phyloP scores from a whole-genome alignment of 1,284 basidiomycete genomes.

The Ceratobasidium sp. region DNA sequence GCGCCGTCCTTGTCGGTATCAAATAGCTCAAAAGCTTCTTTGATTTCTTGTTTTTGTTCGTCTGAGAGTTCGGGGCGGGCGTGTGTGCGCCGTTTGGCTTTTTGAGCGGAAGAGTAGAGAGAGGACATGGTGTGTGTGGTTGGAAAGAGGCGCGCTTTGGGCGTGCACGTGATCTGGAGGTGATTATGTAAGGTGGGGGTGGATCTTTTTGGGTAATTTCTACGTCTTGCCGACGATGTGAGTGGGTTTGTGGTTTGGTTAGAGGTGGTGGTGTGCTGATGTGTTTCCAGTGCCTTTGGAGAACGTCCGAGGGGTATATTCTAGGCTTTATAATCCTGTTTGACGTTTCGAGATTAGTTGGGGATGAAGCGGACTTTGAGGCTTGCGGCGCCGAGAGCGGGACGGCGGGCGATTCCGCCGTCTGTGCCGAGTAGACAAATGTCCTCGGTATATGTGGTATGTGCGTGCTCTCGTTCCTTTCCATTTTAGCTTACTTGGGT shows the following conservation, averaged over 20 bases:
- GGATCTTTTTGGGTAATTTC: not conserved
- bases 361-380: conserved; percentile 36
- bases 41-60: conserved; percentile 96
- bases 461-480: not conserved
- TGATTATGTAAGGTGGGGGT: conserved; percentile 7
- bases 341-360: conserved; percentile 3
- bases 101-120: conserved; percentile 50
- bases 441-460: conserved; percentile 40
- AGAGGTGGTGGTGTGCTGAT: not conserved
- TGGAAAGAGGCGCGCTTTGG: conserved; percentile 20
- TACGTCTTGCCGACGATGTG: conserved; percentile 8
- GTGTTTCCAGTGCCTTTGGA: not conserved
- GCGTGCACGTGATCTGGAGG: conserved; percentile 5
- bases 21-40: conserved; percentile 99
- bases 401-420: not conserved
- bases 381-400: not conserved
- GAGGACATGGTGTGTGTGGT: conserved; percentile 31
- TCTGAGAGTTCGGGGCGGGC: conserved; percentile 83
- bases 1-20: conserved; percentile 99
- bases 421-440: not conserved
- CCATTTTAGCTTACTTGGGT: conserved; percentile 5
- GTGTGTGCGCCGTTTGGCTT: conserved; percentile 49
- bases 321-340: not conserved
- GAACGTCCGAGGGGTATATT: not conserved
- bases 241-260: not conserved